Conservation (phyloP, 164 flowering plant genomes). For the Liquidambar formosana region DNA sequence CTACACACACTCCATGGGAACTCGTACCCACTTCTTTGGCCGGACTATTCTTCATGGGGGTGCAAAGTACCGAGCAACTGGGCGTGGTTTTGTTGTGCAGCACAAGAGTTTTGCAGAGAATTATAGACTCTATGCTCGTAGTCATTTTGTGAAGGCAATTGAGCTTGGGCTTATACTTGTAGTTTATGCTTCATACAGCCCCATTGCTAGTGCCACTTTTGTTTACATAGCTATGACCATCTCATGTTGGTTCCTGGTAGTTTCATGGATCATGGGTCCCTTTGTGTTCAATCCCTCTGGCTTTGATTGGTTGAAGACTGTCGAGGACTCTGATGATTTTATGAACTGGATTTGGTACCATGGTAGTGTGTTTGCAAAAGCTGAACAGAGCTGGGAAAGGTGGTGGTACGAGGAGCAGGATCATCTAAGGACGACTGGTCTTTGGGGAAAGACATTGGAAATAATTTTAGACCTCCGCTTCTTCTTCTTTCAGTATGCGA, state of each 20-base stretch:
- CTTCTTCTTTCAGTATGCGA: constrained; percentile 65
- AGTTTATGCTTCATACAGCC: constrained; percentile 56
- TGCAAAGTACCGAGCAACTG: constrained; percentile 71
- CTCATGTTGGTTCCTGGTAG: constrained; percentile 62
- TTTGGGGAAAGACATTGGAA: constrained; percentile 54
- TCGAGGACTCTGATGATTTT: constrained; percentile 62
- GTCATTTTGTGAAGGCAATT: constrained; percentile 66
- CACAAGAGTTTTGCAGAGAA: constrained; percentile 67
- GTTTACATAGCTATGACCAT: constrained; percentile 58
- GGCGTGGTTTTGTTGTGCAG: constrained; percentile 71
- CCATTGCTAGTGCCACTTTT: constrained; percentile 43
- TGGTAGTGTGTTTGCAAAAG: constrained; percentile 53
- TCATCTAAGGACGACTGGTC: constrained; percentile 55
- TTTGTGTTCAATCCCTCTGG: constrained; percentile 69
- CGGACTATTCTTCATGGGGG: constrained; percentile 74
- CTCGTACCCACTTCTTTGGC: constrained; percentile 68
- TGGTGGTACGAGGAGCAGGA: constrained; percentile 79
- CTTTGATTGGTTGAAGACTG: constrained; percentile 70
- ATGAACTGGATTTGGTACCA: constrained; percentile 70
- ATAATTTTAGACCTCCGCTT: constrained; percentile 54
- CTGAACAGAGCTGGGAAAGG: constrained; percentile 71
- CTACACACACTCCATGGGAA: constrained; percentile 72
- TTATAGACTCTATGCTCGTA: constrained; percentile 61
- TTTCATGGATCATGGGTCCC: constrained; percentile 68
- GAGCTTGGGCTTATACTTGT: constrained; percentile 61